Conservation (phyloP, 768 basidiomycete species). For the Cystofilobasidium macerans region DNA sequence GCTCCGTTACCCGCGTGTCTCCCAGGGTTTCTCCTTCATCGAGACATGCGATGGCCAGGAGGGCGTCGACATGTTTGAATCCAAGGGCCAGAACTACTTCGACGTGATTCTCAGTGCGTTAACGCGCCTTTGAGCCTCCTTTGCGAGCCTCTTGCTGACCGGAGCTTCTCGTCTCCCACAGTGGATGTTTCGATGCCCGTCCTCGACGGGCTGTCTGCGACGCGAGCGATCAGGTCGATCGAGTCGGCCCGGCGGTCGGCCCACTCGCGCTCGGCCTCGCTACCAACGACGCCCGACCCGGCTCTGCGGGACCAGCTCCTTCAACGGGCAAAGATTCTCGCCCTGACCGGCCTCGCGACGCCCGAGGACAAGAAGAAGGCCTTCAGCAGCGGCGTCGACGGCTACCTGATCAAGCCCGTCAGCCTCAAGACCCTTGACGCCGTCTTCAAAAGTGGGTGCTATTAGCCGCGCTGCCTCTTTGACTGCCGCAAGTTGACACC, state of each 20-base stretch:
- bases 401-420: constrained; percentile 71
- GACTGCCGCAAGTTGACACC: background rate
- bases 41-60: constrained; percentile 76
- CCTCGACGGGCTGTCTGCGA: constrained; percentile 85
- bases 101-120: constrained; percentile 50
- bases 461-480: background rate
- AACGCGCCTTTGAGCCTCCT: background rate
- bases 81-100: constrained; percentile 56
- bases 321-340: constrained; percentile 49
- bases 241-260: constrained; percentile 45
- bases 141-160: background rate
- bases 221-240: constrained; percentile 64
- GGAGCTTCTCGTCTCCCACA: constrained; percentile 47
- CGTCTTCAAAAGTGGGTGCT: constrained; percentile 41
- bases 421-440: constrained; percentile 82
- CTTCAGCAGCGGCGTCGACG: constrained; percentile 85
- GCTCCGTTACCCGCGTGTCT: background rate
- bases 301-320: background rate
- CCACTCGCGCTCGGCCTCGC: background rate
- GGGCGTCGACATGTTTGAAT: constrained; percentile 63
- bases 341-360: constrained; percentile 86
- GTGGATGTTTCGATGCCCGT: constrained; percentile 80
- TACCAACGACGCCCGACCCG: constrained; percentile 21
- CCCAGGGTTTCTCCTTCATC: constrained; percentile 58
- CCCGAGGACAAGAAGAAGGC: constrained; percentile 82